phyloP scores from a whole-genome alignment of 305 asterid genomes.

The Petunia hybrid region DNA sequence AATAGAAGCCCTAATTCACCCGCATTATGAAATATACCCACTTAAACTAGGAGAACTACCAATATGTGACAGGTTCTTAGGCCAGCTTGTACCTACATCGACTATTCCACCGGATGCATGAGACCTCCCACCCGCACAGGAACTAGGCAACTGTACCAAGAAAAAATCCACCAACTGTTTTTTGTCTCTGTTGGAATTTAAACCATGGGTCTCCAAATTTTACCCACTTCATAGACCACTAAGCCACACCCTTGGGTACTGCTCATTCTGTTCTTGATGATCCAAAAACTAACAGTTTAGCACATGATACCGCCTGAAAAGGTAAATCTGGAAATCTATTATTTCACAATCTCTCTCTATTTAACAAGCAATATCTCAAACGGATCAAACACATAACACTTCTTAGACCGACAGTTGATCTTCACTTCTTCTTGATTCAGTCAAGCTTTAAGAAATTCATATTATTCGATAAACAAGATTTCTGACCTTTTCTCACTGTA shows the following conservation, averaged over 20 bases:
- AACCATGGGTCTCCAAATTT: too few species aligned
- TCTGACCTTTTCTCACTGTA: constrained; percentile 50
- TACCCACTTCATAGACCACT: too few species aligned
- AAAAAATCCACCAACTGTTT: too few species aligned
- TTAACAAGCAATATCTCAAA: background rate
- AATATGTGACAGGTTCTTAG: too few species aligned
- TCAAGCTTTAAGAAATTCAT: constrained; percentile 14
- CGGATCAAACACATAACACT: constrained; percentile 7
- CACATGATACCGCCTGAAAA: constrained; percentile 14
- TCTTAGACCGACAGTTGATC: constrained; percentile 25
- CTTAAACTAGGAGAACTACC: too few species aligned
- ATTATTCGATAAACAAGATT: background rate
- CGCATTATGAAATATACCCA: background rate
- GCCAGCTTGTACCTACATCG: too few species aligned
- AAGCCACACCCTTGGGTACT: too few species aligned
- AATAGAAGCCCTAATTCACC: constrained; percentile 22
- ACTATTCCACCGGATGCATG: too few species aligned
- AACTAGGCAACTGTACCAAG: too few species aligned
- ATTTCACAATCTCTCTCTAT: constrained; percentile 22
- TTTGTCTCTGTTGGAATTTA: too few species aligned
- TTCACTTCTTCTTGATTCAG: background rate
- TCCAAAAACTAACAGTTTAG: constrained; percentile 14
- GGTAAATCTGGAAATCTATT: constrained; percentile 16
- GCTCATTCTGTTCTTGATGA: background rate
- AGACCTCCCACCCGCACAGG: too few species aligned